Base-by-base conservation (phyloP, 1,139 yeast species). In the Meyerozyma elateridarum region DNA sequence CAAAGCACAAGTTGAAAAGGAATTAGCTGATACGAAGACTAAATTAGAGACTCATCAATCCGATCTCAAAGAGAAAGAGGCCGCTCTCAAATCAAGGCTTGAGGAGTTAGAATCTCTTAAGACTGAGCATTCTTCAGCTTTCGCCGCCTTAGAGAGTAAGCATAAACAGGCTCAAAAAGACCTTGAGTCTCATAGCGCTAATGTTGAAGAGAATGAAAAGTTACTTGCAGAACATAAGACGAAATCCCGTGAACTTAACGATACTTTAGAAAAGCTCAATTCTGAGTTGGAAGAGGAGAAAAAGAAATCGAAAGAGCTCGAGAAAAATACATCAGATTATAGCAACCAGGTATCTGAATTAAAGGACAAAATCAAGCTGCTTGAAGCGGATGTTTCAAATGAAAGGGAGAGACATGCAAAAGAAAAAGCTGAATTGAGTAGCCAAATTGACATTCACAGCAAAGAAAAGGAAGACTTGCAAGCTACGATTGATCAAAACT, bases 91-190 rank as follows among this genome's bases (percentile, higher is more conserved):
- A 7, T 20, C 34, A 5, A 40, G 51, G 32, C 32, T 56, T 30
- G 45, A 46, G 14, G 38, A 42, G 20, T 36, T 49, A 18, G 41
- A 46, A 25, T 36, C 37, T 31, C 36, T 7, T n/a, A n/a, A n/a
- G n/a, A n/a, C n/a, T n/a, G n/a, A n/a, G n/a, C n/a, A n/a, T n/a
- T n/a, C n/a, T n/a, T n/a, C n/a, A n/a, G n/a, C n/a, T n/a, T n/a
- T n/a, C n/a, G n/a, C n/a, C n/a, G n/a, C n/a, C n/a, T n/a, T n/a
- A n/a, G n/a, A n/a, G n/a, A n/a, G n/a, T n/a, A n/a, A n/a, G n/a
- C n/a, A n/a, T n/a, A n/a, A n/a, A n/a, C n/a, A n/a, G n/a, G n/a
- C n/a, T n/a, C n/a, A n/a, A n/a, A n/a, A n/a, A n/a, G n/a, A n/a
- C n/a, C n/a, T n/a, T n/a, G n/a, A n/a, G n/a, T n/a, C n/a, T n/a